Base-by-base conservation (phyloP, 2,329 filamentous ascomycete genomes). In the Ceratocystis cacaofunesta region DNA sequence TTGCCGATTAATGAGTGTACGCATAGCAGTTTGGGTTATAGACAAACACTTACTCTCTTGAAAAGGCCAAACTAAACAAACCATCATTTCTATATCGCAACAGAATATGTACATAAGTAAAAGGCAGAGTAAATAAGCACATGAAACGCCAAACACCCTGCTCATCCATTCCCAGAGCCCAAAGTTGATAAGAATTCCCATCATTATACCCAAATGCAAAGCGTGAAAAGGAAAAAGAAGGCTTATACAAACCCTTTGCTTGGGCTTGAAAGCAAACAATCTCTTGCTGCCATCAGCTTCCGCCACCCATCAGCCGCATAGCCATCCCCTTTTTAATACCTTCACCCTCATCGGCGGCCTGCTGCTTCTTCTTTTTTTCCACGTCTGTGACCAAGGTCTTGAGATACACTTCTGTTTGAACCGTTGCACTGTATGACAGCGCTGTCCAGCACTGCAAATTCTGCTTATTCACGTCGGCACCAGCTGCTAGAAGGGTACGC, bases 401-500 rank as follows among this genome's bases (percentile, higher is more conserved):
- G 68, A 94, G 85, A 72, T 95, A 94, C 0, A 91, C 87, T 75
- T 95, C 90, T 1, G 89, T 89, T 72, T 90, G 87, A 6, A 90
- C 86, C 0, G 88, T 92, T 15, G 88, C 85, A 68, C 86, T 89
- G 74, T 95, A 95, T 19, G 86, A 84, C n/a, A 91, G 80, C 0
- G 91, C 87, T 1, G 86, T 91, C 89, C 90, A 95, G 72, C 84
- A 86, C 78, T 86, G 90, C 1, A 84, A 77, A 72, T 95, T 95
- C 69, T 80, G 80, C 65, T 83, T 83, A 65, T 87, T 80, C 0
- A 88, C 83, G 70, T 91, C 86, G 0, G 90, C 89, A 10, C 90
- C 90, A 0, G 88, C 89, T 2, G 87, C 85, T 12, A 95, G 79
- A 64, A 95, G 78, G 44, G 90, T 87, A 55, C 90, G 80, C 65